Conservation (phyloP, 1,284 basidiomycete genomes). For the Wallemia hederae region DNA sequence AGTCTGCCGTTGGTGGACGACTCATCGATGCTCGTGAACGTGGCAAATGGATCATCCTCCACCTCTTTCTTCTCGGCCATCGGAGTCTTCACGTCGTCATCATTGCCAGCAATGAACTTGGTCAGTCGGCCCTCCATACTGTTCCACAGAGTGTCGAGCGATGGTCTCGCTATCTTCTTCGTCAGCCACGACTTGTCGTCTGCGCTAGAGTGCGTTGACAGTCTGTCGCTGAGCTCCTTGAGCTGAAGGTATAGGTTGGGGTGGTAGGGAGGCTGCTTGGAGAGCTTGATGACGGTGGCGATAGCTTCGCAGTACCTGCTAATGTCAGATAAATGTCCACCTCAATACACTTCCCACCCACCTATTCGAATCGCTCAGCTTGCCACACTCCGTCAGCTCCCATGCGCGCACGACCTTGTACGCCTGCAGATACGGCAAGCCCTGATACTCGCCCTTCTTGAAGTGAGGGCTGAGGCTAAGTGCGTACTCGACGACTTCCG, state of each 20-base stretch:
- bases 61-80: neutral
- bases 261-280: constrained; percentile 35
- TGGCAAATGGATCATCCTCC: neutral
- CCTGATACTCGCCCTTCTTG: constrained; percentile 61
- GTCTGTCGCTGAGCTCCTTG: constrained; percentile 48
- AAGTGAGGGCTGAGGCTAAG: constrained; percentile 35
- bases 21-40: constrained; percentile 1
- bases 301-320: constrained; percentile 83
- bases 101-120: constrained; percentile 82
- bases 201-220: constrained; percentile 40
- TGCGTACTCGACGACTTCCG: constrained; percentile 80
- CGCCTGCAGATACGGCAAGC: constrained; percentile 60
- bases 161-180: constrained; percentile 49
- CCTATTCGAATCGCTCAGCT: constrained; percentile 14
- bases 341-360: constrained; percentile 3
- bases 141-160: constrained; percentile 65
- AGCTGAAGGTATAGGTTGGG: constrained; percentile 40
- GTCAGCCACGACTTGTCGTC: constrained; percentile 53
- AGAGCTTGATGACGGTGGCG: constrained; percentile 26
- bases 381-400: constrained; percentile 26
- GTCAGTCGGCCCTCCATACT: constrained; percentile 86
- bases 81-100: constrained; percentile 14
- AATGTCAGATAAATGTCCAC: constrained; percentile 23
- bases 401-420: constrained; percentile 60
- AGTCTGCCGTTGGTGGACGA: constrained; percentile 2